Base-by-base conservation (phyloP, 2,329 filamentous ascomycete genomes). In the Trichoderma hamatum region DNA sequence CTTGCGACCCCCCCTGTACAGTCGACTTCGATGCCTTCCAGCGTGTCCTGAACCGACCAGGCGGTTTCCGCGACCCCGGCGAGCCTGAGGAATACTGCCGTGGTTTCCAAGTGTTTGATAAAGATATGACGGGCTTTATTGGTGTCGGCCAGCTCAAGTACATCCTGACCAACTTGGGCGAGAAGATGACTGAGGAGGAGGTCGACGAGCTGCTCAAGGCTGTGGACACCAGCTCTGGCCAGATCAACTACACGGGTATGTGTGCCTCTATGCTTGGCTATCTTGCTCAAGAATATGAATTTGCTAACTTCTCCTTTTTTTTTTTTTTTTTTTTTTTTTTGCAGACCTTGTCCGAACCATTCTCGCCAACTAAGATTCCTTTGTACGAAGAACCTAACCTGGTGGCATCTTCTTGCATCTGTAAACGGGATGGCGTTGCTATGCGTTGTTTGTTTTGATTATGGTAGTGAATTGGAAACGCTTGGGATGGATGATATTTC, bases 111-210 rank as follows among this genome's bases (percentile, higher is more conserved):
- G 96, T 99, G 66, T 99, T 99, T 77, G 96, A 99, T 84, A 99
- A 99, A 84, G 96, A 99, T 80, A 92, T 97, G 89, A 97, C 94
- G 70, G 96, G 96, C 64, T 97, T 94, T 82, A 98, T 99, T 79
- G 96, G 95, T 68, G 95, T 98, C 73, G 96, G 96, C 69, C 96
- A 99, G 84, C 88, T 99, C 81, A 92, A 97, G 83, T 99, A 99
- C 84, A 95, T 99, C 80, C 84, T 99, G 77, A 99, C 96, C 69
- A 98, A 98, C 80, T 84, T 99, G 76, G 96, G 96, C 76, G 96
- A 99, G 90, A 98, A 98, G 87, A 97, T 99, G 94, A 93, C 92
- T 71, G 95, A 99, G 76, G 96, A 98, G 72, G 96, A 99, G 86
- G 96, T 99, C 60, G 95, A 98, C 80, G 96, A 99, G 87, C 87